Conservation (phyloP, 345 rosid genomes). For the Hevea brasiliensis region DNA sequence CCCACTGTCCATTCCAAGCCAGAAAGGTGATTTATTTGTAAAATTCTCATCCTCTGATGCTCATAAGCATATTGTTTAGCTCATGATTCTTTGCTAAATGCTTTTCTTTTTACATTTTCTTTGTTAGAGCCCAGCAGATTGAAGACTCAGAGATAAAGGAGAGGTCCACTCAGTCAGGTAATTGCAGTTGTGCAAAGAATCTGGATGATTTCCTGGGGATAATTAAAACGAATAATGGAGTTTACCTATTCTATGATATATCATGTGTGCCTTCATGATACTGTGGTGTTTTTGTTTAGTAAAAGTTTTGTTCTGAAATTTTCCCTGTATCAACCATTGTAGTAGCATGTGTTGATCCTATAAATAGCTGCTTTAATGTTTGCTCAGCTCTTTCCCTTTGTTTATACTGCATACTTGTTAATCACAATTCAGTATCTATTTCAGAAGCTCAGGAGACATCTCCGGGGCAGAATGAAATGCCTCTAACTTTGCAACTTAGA, state of each 20-base stretch:
- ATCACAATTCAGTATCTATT: slow-evolving; percentile 10
- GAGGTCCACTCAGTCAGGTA: slow-evolving; percentile 40
- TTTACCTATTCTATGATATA: too few relatives aligned
- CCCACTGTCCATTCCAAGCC: slow-evolving; percentile 22
- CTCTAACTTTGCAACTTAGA: slow-evolving; percentile 63
- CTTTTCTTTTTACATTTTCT: slow-evolving; percentile 9
- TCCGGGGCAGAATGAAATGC: slow-evolving; percentile 40
- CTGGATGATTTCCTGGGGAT: neutral
- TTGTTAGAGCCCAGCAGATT: slow-evolving; percentile 39
- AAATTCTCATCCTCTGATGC: neutral
- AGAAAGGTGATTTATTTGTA: slow-evolving; percentile 44
- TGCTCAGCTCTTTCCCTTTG: neutral
- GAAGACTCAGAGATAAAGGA: slow-evolving; percentile 50
- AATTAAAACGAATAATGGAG: too few relatives aligned
- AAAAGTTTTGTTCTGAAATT: neutral
- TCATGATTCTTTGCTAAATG: slow-evolving; percentile 9
- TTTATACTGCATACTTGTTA: neutral
- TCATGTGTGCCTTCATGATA: too few relatives aligned
- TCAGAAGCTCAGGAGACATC: slow-evolving; percentile 47
- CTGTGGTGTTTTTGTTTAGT: neutral
- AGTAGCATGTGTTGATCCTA: neutral
- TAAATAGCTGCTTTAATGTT: neutral
- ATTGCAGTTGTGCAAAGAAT: neutral
- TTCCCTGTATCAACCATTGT: neutral
- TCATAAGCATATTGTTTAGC: slow-evolving; percentile 10